These are phyloP conservation scores for Gossypium stocksii DNA, from an alignment of 345 rosid species.

Conservation along the genomic window DNA sequence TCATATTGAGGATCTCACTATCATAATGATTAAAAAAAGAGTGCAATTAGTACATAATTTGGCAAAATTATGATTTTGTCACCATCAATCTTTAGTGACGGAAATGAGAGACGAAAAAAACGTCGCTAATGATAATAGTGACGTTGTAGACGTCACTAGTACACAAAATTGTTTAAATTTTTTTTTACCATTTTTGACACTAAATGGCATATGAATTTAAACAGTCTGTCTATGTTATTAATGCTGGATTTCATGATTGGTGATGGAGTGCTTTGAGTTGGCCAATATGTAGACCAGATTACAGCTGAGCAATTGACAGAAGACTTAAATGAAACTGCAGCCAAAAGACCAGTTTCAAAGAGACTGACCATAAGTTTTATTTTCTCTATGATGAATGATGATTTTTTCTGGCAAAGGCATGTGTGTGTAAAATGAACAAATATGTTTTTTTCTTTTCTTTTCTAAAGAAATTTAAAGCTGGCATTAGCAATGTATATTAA, in stretches of 20 bases:
- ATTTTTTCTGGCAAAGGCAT: constrained; percentile 7
- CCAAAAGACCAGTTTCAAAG: neutral
- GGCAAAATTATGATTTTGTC: no score
- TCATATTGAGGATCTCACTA: constrained; percentile 28
- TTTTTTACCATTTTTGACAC: neutral
- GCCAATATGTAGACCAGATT: neutral
- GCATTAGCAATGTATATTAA: no score
- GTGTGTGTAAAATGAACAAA: neutral
- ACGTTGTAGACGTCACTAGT: neutral
- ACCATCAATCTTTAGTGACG: no score
- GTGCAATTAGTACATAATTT: no score
- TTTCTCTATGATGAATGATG: neutral
- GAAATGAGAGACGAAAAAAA: no score
- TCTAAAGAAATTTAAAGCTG: neutral
- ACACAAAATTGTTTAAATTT: neutral
- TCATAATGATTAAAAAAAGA: neutral
- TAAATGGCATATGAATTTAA: neutral
- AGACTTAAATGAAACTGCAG: constrained; percentile 5
- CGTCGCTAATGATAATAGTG: no score
- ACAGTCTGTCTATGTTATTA: neutral
- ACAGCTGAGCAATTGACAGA: neutral
- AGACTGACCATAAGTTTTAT: neutral
- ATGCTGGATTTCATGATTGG: neutral
- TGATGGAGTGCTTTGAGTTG: neutral
- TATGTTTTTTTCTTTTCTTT: neutral